Percentiles rank a stretch among this genome's conserved stretches.
These are phyloP conservation scores for Cordyceps militaris DNA, from an alignment of 2,329 filamentous ascomycete genomes.

Conservation along the genomic window DNA sequence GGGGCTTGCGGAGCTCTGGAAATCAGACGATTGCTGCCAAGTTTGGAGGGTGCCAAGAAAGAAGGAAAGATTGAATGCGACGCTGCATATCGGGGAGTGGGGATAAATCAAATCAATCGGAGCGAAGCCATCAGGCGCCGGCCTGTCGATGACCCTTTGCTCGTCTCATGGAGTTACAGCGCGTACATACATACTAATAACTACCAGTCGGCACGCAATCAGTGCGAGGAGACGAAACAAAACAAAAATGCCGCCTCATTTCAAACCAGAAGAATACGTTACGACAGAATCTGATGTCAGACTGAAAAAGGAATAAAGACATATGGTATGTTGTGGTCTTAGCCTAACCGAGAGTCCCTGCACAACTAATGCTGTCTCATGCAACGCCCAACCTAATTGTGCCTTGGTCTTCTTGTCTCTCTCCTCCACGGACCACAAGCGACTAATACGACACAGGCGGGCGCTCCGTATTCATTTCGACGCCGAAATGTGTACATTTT, in stretches of 20 bases:
- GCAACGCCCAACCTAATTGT: neutral
- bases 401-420: constrained; percentile 9
- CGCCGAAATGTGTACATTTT: neutral
- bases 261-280: neutral
- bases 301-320: neutral
- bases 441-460: neutral
- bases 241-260: neutral
- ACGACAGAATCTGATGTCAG: no score
- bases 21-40: neutral
- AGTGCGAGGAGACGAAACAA: neutral
- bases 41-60: neutral
- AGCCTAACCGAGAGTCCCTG: neutral
- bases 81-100: neutral
- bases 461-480: no score
- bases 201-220: no score
- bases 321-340: neutral
- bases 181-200: no score
- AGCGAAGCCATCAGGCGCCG: neutral
- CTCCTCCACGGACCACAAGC: constrained; percentile 1
- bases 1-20: neutral
- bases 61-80: neutral
- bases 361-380: constrained; percentile 3
- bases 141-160: no score
- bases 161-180: no score
- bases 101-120: neutral